A percentile compares a stretch with the other conserved stretches of the same genome.
These are phyloP conservation scores for Lactarius vividus DNA, from an alignment of 768 basidiomycete species.

Conservation along the genomic window DNA sequence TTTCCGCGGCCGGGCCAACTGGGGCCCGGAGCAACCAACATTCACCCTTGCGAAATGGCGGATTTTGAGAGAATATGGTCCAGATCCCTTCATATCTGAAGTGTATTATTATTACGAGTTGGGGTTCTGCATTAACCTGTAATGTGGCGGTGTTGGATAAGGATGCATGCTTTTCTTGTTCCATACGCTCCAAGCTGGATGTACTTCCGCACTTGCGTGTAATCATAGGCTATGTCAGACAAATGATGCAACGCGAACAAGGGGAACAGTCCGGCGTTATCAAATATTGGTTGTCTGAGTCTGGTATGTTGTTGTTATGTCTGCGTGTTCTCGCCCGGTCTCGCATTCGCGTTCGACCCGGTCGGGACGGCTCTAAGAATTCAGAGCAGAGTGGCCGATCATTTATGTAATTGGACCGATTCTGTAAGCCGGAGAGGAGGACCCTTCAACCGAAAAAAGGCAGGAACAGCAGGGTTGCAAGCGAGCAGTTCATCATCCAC, in stretches of 20 bases:
- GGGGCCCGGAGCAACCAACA: neutral
- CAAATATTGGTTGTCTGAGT: slow-evolving; percentile 4
- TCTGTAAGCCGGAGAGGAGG: slow-evolving; percentile 13
- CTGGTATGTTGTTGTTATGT: slow-evolving; percentile 5
- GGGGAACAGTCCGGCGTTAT: neutral
- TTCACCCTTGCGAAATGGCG: neutral
- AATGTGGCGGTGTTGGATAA: slow-evolving; percentile 4
- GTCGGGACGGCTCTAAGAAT: slow-evolving; percentile 16
- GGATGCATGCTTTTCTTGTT: slow-evolving; percentile 6
- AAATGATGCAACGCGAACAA: neutral
- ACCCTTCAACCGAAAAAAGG: no score
- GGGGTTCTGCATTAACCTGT: neutral
- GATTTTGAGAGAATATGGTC: slow-evolving; percentile 3
- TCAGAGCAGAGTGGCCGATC: slow-evolving; percentile 11
- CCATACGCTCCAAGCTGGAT: neutral
- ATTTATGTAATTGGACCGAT: slow-evolving; percentile 17
- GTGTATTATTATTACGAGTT: slow-evolving; percentile 15
- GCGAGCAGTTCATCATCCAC: neutral
- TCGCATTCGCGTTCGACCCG: slow-evolving; percentile 24
- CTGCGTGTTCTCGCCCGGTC: neutral
- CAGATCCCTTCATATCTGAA: neutral
- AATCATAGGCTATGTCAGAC: neutral
- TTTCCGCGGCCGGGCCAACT: neutral
- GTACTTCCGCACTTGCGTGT: slow-evolving; percentile 8
- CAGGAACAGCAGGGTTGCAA: neutral